phyloP scores from a whole-genome alignment of 768 basidiomycete species.

The Trametes gibbosa region DNA sequence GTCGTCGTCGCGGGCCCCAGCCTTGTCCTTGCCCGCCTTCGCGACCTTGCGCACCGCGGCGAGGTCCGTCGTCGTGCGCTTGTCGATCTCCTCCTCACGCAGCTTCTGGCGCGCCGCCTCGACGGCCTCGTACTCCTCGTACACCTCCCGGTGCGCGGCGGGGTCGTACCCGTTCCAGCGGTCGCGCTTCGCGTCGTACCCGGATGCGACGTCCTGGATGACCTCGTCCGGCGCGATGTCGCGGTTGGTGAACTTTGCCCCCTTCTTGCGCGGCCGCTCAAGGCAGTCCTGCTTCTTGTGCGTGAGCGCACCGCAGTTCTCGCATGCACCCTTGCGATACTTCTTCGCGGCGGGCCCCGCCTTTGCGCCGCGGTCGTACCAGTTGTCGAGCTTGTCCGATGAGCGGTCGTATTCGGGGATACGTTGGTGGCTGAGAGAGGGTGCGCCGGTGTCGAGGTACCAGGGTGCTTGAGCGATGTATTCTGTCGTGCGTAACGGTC shows the following conservation, averaged over 20 bases:
- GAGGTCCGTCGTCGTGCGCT: slow-evolving; percentile 89
- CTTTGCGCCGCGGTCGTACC: slow-evolving; percentile 87
- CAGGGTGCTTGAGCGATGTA: slow-evolving; percentile 99
- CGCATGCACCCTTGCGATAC: slow-evolving; percentile 96
- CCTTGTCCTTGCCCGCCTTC: slow-evolving; percentile 78
- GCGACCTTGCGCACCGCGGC: slow-evolving; percentile 93
- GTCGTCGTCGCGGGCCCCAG: slow-evolving; percentile 75
- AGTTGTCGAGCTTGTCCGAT: slow-evolving; percentile 72
- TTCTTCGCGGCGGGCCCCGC: slow-evolving; percentile 93
- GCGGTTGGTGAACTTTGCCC: slow-evolving; percentile 88
- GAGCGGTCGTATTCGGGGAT: slow-evolving; percentile 61
- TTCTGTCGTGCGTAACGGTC: slow-evolving; percentile 45
- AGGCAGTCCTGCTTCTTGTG: slow-evolving; percentile 91
- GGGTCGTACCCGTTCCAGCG: slow-evolving; percentile 99
- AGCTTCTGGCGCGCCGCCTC: slow-evolving; percentile 88
- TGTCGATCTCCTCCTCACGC: slow-evolving; percentile 97
- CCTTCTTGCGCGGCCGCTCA: slow-evolving; percentile 94
- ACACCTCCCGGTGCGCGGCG: slow-evolving; percentile 77
- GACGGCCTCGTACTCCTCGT: slow-evolving; percentile 92
- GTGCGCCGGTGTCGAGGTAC: slow-evolving; percentile 94
- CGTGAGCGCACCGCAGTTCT: slow-evolving; percentile 97
- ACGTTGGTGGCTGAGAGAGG: slow-evolving; percentile 93
- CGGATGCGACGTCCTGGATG: slow-evolving; percentile 70
- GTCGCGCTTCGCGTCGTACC: slow-evolving; percentile 94
- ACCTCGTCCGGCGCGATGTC: slow-evolving; percentile 92